Percentiles rank a stretch among this genome's conserved stretches.
Conservation (phyloP, 2,329 filamentous ascomycete species). For the Xylaria sp. region DNA sequence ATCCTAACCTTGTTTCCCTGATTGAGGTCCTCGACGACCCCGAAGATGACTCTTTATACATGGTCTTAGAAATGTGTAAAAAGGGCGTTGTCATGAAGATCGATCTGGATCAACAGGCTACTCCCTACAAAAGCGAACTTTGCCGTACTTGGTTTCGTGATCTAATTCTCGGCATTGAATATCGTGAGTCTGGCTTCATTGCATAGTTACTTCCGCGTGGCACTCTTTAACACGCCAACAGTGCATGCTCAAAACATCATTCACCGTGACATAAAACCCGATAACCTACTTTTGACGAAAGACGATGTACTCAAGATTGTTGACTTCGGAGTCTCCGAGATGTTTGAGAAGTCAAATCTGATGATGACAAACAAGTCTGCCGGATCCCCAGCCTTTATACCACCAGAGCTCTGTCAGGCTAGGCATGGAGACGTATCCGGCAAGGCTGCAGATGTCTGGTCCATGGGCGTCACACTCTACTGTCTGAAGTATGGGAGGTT, state of each 20-base stretch:
- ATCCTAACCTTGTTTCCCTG: conserved; percentile 90
- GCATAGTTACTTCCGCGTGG: neutral
- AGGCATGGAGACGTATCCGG: conserved; percentile 90
- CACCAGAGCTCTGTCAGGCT: conserved; percentile 88
- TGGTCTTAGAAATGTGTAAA: conserved; percentile 99
- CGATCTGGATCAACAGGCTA: conserved; percentile 81
- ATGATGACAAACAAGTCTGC: conserved; percentile 95
- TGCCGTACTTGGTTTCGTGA: conserved; percentile 96
- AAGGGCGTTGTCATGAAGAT: conserved; percentile 98
- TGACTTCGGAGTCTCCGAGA: conserved; percentile 98
- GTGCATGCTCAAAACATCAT: conserved; percentile 95
- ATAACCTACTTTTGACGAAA: conserved; percentile 89
- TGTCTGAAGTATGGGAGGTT: conserved; percentile 90
- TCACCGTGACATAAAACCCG: conserved; percentile 97
- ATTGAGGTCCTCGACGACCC: conserved; percentile 97
- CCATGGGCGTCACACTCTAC: conserved; percentile 95
- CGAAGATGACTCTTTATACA: conserved; percentile 94
- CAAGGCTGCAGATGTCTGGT: conserved; percentile 94
- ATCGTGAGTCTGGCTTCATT: conserved; percentile 65
- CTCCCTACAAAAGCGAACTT: conserved; percentile 82
- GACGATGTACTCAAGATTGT: conserved; percentile 97
- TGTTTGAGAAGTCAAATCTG: conserved; percentile 86
- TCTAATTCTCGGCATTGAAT: conserved; percentile 93
- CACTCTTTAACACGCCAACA: conserved; percentile 50
- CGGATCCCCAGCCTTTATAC: conserved; percentile 92